Percentiles rank a stretch among this genome's conserved stretches.
These are phyloP conservation scores for Neofusicoccum sp. DNA, from an alignment of 2,329 filamentous ascomycete species.

Conservation along the genomic window DNA sequence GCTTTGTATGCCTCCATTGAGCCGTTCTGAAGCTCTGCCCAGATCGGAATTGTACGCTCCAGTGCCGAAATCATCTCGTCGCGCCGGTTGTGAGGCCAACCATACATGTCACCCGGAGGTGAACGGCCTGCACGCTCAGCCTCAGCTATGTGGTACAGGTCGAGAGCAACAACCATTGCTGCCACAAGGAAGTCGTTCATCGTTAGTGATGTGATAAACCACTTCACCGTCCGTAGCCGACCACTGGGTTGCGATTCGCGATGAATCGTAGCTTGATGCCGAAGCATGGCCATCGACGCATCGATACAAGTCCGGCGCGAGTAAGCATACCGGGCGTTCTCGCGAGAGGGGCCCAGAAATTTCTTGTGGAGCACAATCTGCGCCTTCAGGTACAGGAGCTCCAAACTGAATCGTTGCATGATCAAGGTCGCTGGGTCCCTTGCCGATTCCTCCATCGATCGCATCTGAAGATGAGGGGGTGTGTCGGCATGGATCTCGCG, in stretches of 20 bases:
- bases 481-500: constrained; percentile 64
- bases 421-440: constrained; percentile 70
- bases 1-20: constrained; percentile 93
- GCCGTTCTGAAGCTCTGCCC: constrained; percentile 73
- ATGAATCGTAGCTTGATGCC: constrained; percentile 75
- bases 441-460: constrained; percentile 71
- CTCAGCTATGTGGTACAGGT: constrained; percentile 71
- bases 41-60: constrained; percentile 74
- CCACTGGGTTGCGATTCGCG: constrained; percentile 73
- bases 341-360: constrained; percentile 76
- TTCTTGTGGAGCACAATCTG: constrained; percentile 87
- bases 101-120: constrained; percentile 43
- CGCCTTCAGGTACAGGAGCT: constrained; percentile 85
- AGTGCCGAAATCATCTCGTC: constrained; percentile 77
- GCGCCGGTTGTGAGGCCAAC: constrained; percentile 53
- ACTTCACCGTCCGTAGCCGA: constrained; percentile 71
- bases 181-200: constrained; percentile 85
- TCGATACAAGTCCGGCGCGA: constrained; percentile 85
- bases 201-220: constrained; percentile 77
- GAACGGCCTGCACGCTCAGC: constrained; percentile 42
- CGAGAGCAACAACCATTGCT: constrained; percentile 80
- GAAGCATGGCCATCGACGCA: constrained; percentile 78
- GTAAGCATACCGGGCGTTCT: constrained; percentile 80
- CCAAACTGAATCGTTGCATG: constrained; percentile 81
- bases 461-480: constrained; percentile 77